phyloP scores from a whole-genome alignment of 129 eudicot species.

The Chrysanthemum seticuspe region DNA sequence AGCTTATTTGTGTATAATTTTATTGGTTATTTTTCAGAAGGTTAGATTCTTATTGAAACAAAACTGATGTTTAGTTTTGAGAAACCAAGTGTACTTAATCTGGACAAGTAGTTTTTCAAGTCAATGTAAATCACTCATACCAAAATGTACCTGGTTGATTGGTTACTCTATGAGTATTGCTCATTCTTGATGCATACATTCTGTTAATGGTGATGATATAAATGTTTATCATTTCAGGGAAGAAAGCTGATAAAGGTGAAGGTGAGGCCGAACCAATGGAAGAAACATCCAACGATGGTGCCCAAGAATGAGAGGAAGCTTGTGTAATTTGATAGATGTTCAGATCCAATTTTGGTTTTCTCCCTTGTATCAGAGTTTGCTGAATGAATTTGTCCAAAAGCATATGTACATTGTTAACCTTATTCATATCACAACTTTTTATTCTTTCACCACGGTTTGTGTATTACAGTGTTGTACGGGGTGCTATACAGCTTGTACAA shows the following conservation, averaged over 20 bases:
- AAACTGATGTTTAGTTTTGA: too few species aligned
- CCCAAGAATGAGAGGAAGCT: constrained; percentile 7
- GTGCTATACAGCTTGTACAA: too few species aligned
- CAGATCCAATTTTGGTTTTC: constrained; percentile 42
- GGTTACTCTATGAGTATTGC: not conserved
- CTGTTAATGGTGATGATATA: not conserved
- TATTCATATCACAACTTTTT: not conserved
- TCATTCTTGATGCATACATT: not conserved
- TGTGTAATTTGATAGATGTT: rapidly evolving
- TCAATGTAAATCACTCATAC: too few species aligned
- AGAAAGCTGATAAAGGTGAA: constrained; percentile 41
- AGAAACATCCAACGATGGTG: constrained; percentile 36
- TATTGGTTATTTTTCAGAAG: too few species aligned
- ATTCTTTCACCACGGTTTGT: too few species aligned
- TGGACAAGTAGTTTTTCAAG: too few species aligned
- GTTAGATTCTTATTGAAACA: too few species aligned
- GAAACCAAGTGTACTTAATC: too few species aligned
- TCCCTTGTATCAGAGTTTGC: constrained; percentile 18
- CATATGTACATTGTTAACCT: constrained; percentile 12
- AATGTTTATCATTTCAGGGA: constrained; percentile 36
- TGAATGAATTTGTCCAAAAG: constrained; percentile 4
- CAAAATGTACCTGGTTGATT: too few species aligned
- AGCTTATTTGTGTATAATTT: too few species aligned
- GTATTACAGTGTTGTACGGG: too few species aligned
- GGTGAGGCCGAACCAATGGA: constrained; percentile 56